Evolutionary conservation across 2,329 filamentous ascomycete genomes (phyloP), one percentile per base, ranked within the genome.

Genomic region (Claviceps purpurea): DNA sequence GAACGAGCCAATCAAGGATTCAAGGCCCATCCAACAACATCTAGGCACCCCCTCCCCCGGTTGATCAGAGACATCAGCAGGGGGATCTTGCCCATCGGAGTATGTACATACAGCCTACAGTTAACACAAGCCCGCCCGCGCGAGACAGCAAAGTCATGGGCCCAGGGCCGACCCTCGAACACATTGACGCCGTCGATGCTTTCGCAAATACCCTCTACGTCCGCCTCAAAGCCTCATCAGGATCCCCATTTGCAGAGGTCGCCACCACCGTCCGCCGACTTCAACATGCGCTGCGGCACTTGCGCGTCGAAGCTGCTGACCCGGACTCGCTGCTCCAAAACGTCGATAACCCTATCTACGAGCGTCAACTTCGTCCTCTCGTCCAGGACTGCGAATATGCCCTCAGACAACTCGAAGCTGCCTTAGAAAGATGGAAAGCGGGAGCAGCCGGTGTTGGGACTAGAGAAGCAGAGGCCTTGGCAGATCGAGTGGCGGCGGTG

Each of bases 271-370:
- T 82, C 41, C 73, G 73, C 51, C 69, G 69, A 44, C 67, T 84
- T 42, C 74, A 82, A 57, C 72, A 72, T 5, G 74, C 75, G 13
- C 68, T 84, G 6, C 75, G 77, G 51, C 75, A 82, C 58, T 68
- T 84, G 26, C 77, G 76, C 51, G 69, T 73, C 56, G 80, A 83
- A 65, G 73, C 74, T 41, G 72, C 76, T 56, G 78, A 80, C 57
- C 68, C 70, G 1, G 75, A 77, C 57, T 82, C 79, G 10, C 67
- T 75, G 11, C 68, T 84, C 16, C 76, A 76, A 65, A 62, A 62
- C 37, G n/a, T 65, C 1, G 60, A 66, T 43, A 66, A 65, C 22
- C 64, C 68, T 38, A 63, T 73, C 47, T 79, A 77, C 57, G 62
- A 66, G 8, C 69, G 73, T 39, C 73, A 78, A 59, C 68, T 84